These are phyloP conservation scores for Hypoxylon cercidicola DNA, from an alignment of 495 filamentous ascomycete genomes.

Conservation along the genomic window DNA sequence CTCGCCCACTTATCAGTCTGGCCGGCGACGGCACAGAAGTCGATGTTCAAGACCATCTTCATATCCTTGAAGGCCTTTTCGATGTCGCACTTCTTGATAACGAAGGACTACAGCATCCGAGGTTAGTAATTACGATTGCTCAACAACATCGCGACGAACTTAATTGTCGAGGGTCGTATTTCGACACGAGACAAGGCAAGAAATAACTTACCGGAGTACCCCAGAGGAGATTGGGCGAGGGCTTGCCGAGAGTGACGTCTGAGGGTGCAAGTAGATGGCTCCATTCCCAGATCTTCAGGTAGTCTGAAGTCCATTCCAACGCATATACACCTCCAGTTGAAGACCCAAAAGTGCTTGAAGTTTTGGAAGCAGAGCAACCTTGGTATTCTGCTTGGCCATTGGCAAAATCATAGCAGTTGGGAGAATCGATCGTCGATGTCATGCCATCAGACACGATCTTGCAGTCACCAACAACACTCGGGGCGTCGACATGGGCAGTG, in stretches of 20 bases:
- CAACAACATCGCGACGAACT: too few relatives aligned
- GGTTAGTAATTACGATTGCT: neutral
- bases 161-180: too few relatives aligned
- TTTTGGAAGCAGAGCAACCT: constrained; percentile 51
- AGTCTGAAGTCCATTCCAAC: constrained; percentile 72
- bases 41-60: constrained; percentile 59
- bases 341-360: constrained; percentile 72
- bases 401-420: constrained; percentile 65
- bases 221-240: constrained; percentile 68
- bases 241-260: constrained; percentile 63
- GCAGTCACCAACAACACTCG: constrained; percentile 68
- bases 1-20: constrained; percentile 43
- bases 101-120: constrained; percentile 13
- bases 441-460: constrained; percentile 57
- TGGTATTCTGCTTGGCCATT: constrained; percentile 41
- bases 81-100: constrained; percentile 53
- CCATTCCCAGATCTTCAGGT: constrained; percentile 81
- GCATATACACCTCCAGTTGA: constrained; percentile 74
- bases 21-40: constrained; percentile 61
- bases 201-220: constrained; percentile 63
- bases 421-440: constrained; percentile 57
- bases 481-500: constrained; percentile 75
- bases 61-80: constrained; percentile 56
- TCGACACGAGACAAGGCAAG: constrained; percentile 58
- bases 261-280: constrained; percentile 59